These are phyloP conservation scores for Phlebiopsis gigantea DNA, from an alignment of 768 basidiomycete genomes.

Conservation along the genomic window DNA sequence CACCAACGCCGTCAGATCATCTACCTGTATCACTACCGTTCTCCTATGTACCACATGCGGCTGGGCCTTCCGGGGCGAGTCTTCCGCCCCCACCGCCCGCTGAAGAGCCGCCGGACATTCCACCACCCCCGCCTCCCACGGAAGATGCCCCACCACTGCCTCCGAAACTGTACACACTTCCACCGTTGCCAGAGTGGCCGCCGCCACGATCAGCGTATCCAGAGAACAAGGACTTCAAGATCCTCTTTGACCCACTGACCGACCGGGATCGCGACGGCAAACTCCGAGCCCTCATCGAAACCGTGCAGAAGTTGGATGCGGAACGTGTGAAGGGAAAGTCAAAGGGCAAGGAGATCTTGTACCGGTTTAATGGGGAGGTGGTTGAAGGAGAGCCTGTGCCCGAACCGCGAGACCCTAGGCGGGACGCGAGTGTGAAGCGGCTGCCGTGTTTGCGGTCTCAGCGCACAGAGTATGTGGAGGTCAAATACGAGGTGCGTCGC, in stretches of 20 bases:
- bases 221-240: conserved; percentile 45
- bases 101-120: conserved; percentile 12
- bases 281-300: conserved; percentile 36
- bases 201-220: conserved; percentile 48
- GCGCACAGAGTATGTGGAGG: conserved; percentile 37
- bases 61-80: not conserved
- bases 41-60: not conserved
- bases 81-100: conserved; percentile 20
- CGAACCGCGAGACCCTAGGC: conserved; percentile 51
- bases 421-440: conserved; percentile 29
- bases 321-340: conserved; percentile 55
- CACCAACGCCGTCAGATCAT: conserved; percentile 8
- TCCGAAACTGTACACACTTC: conserved; percentile 34
- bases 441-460: conserved; percentile 22
- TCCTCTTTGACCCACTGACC: conserved; percentile 56
- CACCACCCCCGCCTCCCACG: conserved; percentile 21
- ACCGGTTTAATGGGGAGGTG: conserved; percentile 52
- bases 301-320: conserved; percentile 28
- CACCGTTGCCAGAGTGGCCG: conserved; percentile 48
- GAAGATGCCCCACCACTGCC: conserved; percentile 26
- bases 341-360: conserved; percentile 55
- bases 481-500: conserved; percentile 52
- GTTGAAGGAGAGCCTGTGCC: conserved; percentile 38
- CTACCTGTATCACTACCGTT: too few species aligned
- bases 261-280: conserved; percentile 42